Evolutionary conservation across 2,329 filamentous ascomycete species (phyloP).

Genomic region (Colletotrichum sp.): DNA sequence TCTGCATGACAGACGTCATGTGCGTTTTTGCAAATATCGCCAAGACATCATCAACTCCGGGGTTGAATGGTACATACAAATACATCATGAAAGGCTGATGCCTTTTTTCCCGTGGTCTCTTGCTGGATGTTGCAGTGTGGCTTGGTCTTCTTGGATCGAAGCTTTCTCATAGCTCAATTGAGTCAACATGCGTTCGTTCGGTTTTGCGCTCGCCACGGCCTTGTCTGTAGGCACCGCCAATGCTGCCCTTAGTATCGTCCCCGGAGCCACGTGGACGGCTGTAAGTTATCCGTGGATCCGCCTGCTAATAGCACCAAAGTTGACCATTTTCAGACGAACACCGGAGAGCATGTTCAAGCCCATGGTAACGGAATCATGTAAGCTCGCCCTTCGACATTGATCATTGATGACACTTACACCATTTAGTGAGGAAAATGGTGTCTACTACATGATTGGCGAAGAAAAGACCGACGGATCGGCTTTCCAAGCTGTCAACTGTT

Average conservation of each 20-base stretch:
- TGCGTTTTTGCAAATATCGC: neutral
- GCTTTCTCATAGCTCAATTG: neutral
- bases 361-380: slow-evolving; percentile 68
- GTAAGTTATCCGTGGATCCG: slow-evolving; percentile 27
- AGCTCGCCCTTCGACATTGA: neutral
- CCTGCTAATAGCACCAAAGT: neutral
- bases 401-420: neutral
- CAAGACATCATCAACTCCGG: neutral
- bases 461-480: slow-evolving; percentile 68
- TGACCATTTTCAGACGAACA: slow-evolving; percentile 37
- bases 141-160: neutral
- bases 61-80: neutral
- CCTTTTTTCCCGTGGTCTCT: neutral
- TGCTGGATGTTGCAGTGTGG: neutral
- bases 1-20: neutral
- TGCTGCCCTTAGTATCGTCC: slow-evolving; percentile 39
- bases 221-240: slow-evolving; percentile 1
- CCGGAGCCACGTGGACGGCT: slow-evolving; percentile 52
- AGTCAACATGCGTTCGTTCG: neutral
- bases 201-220: neutral
- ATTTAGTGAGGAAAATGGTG: slow-evolving; percentile 48
- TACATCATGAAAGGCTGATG: neutral
- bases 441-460: slow-evolving; percentile 73
- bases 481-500: slow-evolving; percentile 73
- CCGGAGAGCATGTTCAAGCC: slow-evolving; percentile 65